Base-by-base conservation (phyloP, 2,329 filamentous ascomycete species). In the Zelopaecilomyces penicillatus region DNA sequence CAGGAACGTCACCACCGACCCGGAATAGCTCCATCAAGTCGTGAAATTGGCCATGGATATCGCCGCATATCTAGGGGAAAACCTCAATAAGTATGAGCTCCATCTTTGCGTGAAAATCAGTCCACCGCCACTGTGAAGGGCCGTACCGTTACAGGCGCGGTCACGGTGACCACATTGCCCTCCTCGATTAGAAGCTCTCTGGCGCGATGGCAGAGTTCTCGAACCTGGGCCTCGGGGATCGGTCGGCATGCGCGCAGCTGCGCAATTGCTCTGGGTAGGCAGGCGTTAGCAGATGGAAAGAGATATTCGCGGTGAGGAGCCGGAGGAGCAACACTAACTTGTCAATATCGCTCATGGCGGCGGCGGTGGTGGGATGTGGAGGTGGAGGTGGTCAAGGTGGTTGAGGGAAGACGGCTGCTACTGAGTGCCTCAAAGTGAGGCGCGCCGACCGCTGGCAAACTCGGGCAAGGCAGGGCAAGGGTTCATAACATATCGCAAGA, bases 21-120 rank as follows among this genome's bases (percentile, higher is more conserved):
- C 89, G 80, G 63, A 96, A 96, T 5, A 96, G 79, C 66, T 96
- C 91, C 91, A 96, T 96, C 57, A 96, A 68, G 62, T 96, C 90
- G 60, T 96, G 90, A 61, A 96, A 96, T 64, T 96, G 90, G 54
- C 90, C 90, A 61, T 97, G 91, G 46, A 97, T 96, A 62, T 96
- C 91, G 57, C 91, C 91, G 61, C 91, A 96, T 76, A 95, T 95
- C 81, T 86, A 46, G 11, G 9, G 19, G 19, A 3, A 19, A 19
- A 19, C 19, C 19, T 19, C 19, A 19, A 19, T 19, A 19, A 19
- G 19, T 19, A 19, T 19, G 19, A 19, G 19, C 19, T 19, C 35
- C 12, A 11, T 33, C n/a, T 42, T 56, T 44, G 54, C 45, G 4
- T 31, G 6, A 42, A 1, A 19, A 19, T 6, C 6, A 4, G 27